phyloP scores from a whole-genome alignment of 805 yeast genomes.

The Yamadazyma akitaensis region DNA sequence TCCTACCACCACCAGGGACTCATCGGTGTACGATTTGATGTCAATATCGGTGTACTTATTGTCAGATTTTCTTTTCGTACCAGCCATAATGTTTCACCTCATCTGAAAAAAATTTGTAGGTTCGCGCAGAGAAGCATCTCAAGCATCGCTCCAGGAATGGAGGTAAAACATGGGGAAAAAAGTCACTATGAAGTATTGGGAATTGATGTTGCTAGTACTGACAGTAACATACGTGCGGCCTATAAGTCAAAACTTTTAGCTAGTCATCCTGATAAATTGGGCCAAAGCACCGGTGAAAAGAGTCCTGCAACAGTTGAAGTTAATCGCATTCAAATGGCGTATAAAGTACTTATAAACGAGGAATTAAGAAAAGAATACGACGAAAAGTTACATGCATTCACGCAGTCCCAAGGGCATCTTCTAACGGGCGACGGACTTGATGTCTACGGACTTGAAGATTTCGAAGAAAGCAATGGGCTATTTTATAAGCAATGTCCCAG shows the following conservation, averaged over 20 bases:
- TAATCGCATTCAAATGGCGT: conserved; percentile 60
- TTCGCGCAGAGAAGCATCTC: neutral
- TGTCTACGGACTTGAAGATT: conserved; percentile 59
- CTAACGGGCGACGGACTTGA: conserved; percentile 66
- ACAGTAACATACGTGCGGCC: conserved; percentile 52
- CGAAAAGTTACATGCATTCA: conserved; percentile 30
- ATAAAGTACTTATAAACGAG: conserved; percentile 47
- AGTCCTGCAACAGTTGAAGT: neutral
- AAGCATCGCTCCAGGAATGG: neutral
- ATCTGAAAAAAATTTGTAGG: conserved; percentile 9
- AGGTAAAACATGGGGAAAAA: conserved; percentile 4
- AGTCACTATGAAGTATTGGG: conserved; percentile 59
- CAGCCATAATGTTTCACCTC: conserved; percentile 9
- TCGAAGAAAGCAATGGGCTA: conserved; percentile 32
- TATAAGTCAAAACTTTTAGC: conserved; percentile 58
- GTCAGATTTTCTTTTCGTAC: conserved; percentile 13
- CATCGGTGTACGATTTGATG: conserved; percentile 37
- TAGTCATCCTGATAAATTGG: conserved; percentile 76
- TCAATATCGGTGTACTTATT: conserved; percentile 38
- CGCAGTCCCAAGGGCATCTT: conserved; percentile 15
- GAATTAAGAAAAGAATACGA: conserved; percentile 51
- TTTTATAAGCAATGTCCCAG: conserved; percentile 64
- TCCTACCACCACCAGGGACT: conserved; percentile 54
- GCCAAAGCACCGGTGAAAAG: neutral
- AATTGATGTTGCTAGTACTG: conserved; percentile 36